Evolutionary conservation across 139 green algal genomes (phyloP).

Genomic region (Tetraselmis chui): DNA sequence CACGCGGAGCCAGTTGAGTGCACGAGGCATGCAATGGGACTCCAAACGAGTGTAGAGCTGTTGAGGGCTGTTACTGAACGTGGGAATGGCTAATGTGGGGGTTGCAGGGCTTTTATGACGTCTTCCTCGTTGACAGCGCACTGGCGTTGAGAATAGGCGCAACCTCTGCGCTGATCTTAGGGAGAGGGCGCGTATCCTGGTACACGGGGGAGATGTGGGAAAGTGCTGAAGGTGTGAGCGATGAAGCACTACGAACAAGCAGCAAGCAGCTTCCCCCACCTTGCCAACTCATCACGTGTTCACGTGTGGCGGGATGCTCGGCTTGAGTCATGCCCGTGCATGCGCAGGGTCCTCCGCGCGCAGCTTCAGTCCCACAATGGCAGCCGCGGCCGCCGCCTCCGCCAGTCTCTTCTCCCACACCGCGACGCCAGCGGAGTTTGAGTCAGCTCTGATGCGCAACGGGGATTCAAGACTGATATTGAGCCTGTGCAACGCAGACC

Average conservation of each 20-base stretch:
- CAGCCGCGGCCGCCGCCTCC: not conserved
- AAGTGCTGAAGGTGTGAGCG: no score
- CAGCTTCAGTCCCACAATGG: not conserved
- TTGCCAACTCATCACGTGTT: no score
- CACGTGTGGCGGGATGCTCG: no score
- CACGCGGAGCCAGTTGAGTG: not conserved
- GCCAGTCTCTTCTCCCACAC: not conserved
- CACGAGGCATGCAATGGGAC: no score
- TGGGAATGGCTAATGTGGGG: no score
- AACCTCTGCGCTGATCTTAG: not conserved
- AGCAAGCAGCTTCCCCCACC: no score
- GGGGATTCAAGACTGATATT: not conserved
- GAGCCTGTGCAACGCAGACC: conserved; percentile 31
- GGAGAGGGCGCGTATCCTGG: not conserved
- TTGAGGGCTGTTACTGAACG: no score
- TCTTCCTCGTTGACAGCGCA: not conserved
- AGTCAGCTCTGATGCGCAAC: not conserved
- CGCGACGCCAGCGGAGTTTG: not conserved
- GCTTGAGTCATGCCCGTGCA: no score
- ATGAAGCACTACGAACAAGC: no score
- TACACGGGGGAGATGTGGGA: not conserved
- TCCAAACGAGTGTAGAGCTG: no score
- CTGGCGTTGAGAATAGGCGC: not conserved
- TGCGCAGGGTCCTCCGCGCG: not conserved
- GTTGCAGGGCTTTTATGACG: not conserved